Base-by-base conservation (phyloP, 257 asterid species). In the Eucommia ulmoides region DNA sequence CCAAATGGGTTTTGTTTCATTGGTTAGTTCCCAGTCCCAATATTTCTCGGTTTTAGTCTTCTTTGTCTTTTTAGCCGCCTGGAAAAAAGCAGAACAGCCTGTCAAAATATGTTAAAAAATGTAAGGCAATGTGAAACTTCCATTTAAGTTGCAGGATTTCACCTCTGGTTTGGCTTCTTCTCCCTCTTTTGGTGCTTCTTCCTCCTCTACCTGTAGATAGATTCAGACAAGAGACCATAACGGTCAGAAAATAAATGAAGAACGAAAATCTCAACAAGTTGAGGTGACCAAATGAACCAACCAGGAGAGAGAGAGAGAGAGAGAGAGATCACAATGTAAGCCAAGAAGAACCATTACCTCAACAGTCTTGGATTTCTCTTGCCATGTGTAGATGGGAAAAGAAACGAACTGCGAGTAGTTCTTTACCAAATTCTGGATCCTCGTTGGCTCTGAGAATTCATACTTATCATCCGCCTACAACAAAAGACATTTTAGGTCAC, bases 1-100 rank as follows among this genome's bases (percentile, higher is more conserved):
- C 99, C 99, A 91, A 59, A 91, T 83, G 6, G 99, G 99, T 63
- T 91, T 91, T 52, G 99, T 91, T 58, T 91, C 99, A 59, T 91
- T 91, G 22, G 83, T 66, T 61, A 91, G 65, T 66, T 86, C 97
- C 99, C 99, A 91, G 60, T 91, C 99, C 88, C 87, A 91, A 62
- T 91, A 91, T 51, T 91, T 91, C 68, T 91, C 97, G 24, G 95
- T 86, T 65, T 81, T 71, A 52, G 97, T 83, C 78, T 80, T 86
- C 56, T 78, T 86, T 3, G 76, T 78, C 74, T 45, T 81, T 52
- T 70, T 78, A 68, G 64, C 86, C 60, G 76, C 99, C 94, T 97
- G 86, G 83, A 20, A 50, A 71, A 50, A 16, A 45, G 50, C 23
- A 58, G 35, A 60, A 61, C 24, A 33, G 42, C 59, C n/a, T n/a